phyloP scores from a whole-genome alignment of 2,329 filamentous ascomycete genomes.

The Coleophoma eucalyptorum region DNA sequence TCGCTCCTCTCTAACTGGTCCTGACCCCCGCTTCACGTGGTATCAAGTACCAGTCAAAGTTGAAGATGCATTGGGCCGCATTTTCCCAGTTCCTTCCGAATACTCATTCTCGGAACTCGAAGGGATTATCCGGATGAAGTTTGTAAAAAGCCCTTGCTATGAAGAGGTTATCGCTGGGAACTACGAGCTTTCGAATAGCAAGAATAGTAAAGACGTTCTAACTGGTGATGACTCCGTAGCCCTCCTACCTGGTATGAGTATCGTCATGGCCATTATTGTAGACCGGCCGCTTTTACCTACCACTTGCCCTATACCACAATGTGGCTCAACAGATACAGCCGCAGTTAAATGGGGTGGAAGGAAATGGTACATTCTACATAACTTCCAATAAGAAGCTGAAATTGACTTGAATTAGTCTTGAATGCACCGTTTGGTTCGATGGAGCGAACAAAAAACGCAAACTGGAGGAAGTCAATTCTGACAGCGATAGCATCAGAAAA shows the following conservation, averaged over 20 bases:
- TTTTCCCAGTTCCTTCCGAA: slow-evolving; percentile 8
- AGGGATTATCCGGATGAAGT: slow-evolving; percentile 6
- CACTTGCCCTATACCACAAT: too few species aligned
- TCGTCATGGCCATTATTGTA: neutral
- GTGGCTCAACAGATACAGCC: too few species aligned
- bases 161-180: slow-evolving; percentile 6
- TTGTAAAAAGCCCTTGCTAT: slow-evolving; percentile 4
- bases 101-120: slow-evolving; percentile 5
- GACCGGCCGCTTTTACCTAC: too few species aligned
- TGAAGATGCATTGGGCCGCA: slow-evolving; percentile 9
- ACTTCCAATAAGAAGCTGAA: too few species aligned
- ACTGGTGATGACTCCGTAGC: neutral
- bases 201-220: neutral
- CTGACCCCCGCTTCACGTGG: slow-evolving; percentile 8
- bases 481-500: too few species aligned
- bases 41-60: slow-evolving; percentile 6
- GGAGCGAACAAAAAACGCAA: too few species aligned
- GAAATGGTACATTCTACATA: too few species aligned
- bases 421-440: too few species aligned
- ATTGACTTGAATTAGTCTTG: too few species aligned
- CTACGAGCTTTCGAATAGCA: slow-evolving; percentile 4
- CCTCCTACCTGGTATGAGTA: neutral
- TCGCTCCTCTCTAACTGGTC: too few species aligned
- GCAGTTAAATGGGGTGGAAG: too few species aligned
- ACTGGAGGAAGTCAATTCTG: too few species aligned